A percentile compares a stretch with the other conserved stretches of the same genome.
Conservation (phyloP, 169 alveolate species). For the Theileria parva region DNA sequence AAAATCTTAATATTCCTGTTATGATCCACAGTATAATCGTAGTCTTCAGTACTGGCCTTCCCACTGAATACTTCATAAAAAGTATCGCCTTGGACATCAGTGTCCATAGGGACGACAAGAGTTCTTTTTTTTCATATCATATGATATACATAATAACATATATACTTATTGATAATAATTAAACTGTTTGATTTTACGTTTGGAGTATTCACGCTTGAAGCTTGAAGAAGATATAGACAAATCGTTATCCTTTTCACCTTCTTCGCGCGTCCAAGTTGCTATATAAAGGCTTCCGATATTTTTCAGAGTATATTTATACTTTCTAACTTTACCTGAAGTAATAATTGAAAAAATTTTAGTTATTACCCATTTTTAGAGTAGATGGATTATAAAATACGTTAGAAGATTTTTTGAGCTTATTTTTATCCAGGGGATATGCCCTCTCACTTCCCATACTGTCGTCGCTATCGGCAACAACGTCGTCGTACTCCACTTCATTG, state of each 20-base stretch:
- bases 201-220: conserved; percentile 7
- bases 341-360: not conserved
- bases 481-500: not conserved
- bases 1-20: too few relatives aligned
- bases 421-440: not conserved
- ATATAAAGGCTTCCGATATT: conserved; percentile 18
- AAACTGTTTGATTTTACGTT: conserved; percentile 5
- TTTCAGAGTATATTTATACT: not conserved
- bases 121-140: too few relatives aligned
- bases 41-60: too few relatives aligned
- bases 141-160: too few relatives aligned
- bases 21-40: too few relatives aligned
- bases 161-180: too few relatives aligned
- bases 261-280: conserved; percentile 19
- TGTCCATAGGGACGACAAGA: too few relatives aligned
- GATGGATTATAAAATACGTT: not conserved
- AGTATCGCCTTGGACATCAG: too few relatives aligned
- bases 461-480: not conserved
- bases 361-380: not conserved
- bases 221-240: conserved; percentile 8
- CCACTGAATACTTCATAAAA: too few relatives aligned
- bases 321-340: not conserved
- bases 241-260: conserved; percentile 1
- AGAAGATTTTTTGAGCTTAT: not conserved
- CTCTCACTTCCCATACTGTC: conserved; percentile 5